phyloP scores from a whole-genome alignment of 352 stramenopile genomes.

The Plasmopara muralis region DNA sequence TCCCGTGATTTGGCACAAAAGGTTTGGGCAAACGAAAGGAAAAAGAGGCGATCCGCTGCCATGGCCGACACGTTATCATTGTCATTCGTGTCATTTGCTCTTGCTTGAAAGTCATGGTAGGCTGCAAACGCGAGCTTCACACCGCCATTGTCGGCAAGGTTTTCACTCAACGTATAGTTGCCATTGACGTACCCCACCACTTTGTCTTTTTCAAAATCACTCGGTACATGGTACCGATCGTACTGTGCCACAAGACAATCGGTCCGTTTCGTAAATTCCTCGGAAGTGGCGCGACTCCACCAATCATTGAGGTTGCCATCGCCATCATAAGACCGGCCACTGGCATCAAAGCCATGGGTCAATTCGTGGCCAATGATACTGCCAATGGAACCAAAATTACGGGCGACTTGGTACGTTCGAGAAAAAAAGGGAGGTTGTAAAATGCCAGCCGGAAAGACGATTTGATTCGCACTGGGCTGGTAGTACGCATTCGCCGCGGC shows the following conservation, averaged over 20 bases:
- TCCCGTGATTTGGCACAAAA: constrained; percentile 68
- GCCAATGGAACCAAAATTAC: constrained; percentile 92
- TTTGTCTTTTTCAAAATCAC: constrained; percentile 28
- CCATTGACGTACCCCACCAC: constrained; percentile 68
- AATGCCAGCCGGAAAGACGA: constrained; percentile 95
- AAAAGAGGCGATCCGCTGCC: constrained; percentile 58
- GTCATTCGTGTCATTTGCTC: not conserved
- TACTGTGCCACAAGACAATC: constrained; percentile 70
- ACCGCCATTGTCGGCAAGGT: constrained; percentile 81
- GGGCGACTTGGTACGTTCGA: constrained; percentile 63
- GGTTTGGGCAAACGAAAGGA: constrained; percentile 66
- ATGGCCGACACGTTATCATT: constrained; percentile 7
- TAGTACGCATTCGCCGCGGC: constrained; percentile 92
- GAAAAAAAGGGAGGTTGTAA: constrained; percentile 93
- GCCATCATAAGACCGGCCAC: constrained; percentile 84
- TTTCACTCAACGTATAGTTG: constrained; percentile 73
- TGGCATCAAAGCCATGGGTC: constrained; percentile 94
- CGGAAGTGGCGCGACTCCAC: constrained; percentile 85
- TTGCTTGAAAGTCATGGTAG: constrained; percentile 28
- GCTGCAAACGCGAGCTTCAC: constrained; percentile 65
- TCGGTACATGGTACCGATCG: constrained; percentile 34
- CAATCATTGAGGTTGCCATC: constrained; percentile 90
- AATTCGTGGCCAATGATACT: constrained; percentile 94
- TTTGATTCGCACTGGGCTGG: constrained; percentile 72
- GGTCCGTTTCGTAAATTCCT: constrained; percentile 58